Conservation (phyloP, 179 eudicot genomes). For the Camellia oleifera region DNA sequence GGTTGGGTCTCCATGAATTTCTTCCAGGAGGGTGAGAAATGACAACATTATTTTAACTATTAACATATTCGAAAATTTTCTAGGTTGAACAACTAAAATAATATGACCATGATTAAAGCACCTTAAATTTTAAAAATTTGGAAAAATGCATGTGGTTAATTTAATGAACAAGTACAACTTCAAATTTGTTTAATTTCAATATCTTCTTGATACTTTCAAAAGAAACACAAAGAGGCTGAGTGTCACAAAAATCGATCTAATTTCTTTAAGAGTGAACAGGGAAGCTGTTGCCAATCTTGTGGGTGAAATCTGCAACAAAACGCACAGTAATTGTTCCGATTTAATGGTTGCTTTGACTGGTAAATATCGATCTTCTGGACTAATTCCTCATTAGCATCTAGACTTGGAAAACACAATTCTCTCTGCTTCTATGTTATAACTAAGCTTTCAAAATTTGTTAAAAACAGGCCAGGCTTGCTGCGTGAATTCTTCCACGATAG, state of each 20-base stretch:
- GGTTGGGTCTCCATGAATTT: slow-evolving; percentile 50
- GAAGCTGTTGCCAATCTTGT: slow-evolving; percentile 35
- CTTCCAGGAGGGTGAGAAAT: slow-evolving; percentile 49
- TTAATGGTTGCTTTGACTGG: slow-evolving; percentile 52
- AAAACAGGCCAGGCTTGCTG: slow-evolving; percentile 43
- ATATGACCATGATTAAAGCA: too few relatives aligned
- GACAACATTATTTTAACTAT: too few relatives aligned
- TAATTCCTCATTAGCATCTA: background rate
- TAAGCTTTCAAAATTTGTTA: background rate
- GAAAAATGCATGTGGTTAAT: background rate
- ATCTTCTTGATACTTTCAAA: too few relatives aligned
- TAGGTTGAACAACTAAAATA: too few relatives aligned
- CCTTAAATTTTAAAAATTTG: too few relatives aligned
- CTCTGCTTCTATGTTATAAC: background rate
- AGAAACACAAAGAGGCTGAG: too few relatives aligned
- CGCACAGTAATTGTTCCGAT: slow-evolving; percentile 37
- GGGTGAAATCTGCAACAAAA: slow-evolving; percentile 34
- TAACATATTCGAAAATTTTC: too few relatives aligned
- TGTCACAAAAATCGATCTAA: background rate
- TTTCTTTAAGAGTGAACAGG: slow-evolving; percentile 14
- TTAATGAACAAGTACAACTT: background rate
- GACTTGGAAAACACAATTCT: background rate
- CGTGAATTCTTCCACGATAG: slow-evolving; percentile 42
- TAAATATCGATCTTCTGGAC: slow-evolving; percentile 3
- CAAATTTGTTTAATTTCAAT: too few relatives aligned